Evolutionary conservation across 129 eudicot species (phyloP).

Genomic region (Centrapalus pauciflorus): DNA sequence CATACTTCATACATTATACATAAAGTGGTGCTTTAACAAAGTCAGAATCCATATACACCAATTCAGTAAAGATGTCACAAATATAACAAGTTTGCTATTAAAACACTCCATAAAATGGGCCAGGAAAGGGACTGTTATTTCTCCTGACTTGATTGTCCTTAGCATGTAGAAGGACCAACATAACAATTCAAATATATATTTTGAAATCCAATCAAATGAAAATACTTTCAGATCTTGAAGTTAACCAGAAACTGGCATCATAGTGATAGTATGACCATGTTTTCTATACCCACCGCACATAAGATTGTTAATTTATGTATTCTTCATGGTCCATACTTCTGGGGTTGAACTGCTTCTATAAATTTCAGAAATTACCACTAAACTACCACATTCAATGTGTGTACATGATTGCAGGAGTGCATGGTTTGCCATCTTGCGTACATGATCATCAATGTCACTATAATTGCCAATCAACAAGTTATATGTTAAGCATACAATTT

Average conservation of each 20-base stretch:
- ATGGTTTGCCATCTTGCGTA: neutral
- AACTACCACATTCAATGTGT: neutral
- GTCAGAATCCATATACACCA: neutral
- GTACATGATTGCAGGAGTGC: neutral
- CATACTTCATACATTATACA: too few relatives aligned
- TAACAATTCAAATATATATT: neutral
- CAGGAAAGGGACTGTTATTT: neutral
- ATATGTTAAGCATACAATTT: neutral
- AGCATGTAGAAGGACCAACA: neutral
- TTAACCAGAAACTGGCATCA: neutral
- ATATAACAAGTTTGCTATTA: neutral
- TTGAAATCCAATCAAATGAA: neutral
- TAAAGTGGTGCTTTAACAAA: neutral
- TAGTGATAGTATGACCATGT: neutral
- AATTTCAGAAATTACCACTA: neutral
- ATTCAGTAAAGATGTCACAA: neutral
- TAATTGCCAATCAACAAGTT: neutral
- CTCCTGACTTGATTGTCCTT: neutral
- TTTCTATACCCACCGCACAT: neutral
- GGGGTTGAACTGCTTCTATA: neutral
- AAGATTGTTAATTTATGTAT: neutral
- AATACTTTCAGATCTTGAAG: neutral
- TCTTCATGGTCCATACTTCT: neutral
- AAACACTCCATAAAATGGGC: neutral
- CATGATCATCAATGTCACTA: neutral